These are phyloP conservation scores for Telopea speciosissima DNA, from an alignment of 177 flowering plant genomes.

Conservation along the genomic window DNA sequence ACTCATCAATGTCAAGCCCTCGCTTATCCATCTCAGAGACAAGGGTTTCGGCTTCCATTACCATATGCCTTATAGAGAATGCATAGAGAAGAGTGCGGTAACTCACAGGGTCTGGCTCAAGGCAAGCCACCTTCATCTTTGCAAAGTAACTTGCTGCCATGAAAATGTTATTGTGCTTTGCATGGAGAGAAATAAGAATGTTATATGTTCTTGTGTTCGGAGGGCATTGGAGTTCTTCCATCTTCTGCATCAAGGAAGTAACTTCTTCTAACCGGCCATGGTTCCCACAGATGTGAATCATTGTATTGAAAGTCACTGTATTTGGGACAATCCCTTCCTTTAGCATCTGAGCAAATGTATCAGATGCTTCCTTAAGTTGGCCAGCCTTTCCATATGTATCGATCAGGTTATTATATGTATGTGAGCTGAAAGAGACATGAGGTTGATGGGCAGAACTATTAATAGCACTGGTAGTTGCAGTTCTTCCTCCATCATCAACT, in stretches of 20 bases:
- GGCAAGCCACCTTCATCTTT: slow-evolving; percentile 60
- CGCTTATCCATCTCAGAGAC: slow-evolving; percentile 68
- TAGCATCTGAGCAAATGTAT: slow-evolving; percentile 61
- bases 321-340: slow-evolving; percentile 61
- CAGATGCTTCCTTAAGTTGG: slow-evolving; percentile 63
- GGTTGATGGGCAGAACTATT: slow-evolving; percentile 10
- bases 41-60: slow-evolving; percentile 63
- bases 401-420: slow-evolving; percentile 73
- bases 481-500: slow-evolving; percentile 9
- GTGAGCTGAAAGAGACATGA: slow-evolving; percentile 37
- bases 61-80: slow-evolving; percentile 76
- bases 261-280: slow-evolving; percentile 68
- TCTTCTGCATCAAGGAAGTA: slow-evolving; percentile 52
- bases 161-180: slow-evolving; percentile 53
- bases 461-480: background rate
- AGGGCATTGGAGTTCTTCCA: slow-evolving; percentile 69
- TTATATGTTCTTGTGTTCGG: slow-evolving; percentile 88
- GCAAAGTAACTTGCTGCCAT: slow-evolving; percentile 50
- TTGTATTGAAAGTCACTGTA: slow-evolving; percentile 86
- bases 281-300: slow-evolving; percentile 89
- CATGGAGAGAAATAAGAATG: slow-evolving; percentile 76
- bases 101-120: slow-evolving; percentile 74
- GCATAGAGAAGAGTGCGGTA: slow-evolving; percentile 88
- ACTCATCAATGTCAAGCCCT: slow-evolving; percentile 75
- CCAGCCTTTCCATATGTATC: slow-evolving; percentile 93